Base-by-base conservation (phyloP, 2,329 filamentous ascomycete species). In the Colletotrichum orbiculare region DNA sequence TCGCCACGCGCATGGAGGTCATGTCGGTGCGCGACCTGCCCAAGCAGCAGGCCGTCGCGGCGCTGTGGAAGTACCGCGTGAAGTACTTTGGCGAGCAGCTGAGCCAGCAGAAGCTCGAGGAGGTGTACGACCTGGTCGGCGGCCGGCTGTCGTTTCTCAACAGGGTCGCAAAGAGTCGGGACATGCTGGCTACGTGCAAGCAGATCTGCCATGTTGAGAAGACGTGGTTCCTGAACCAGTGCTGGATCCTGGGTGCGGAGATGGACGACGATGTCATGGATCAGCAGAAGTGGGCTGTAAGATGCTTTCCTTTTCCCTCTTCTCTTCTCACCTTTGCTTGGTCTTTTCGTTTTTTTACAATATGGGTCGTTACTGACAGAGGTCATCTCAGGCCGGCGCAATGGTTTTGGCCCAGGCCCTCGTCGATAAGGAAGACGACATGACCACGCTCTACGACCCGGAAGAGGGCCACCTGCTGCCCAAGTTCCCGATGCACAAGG, bases 241-340 rank as follows among this genome's bases (percentile, higher is more conserved):
- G 90, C 78, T 91, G 89, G 84, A 91, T 92, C 64, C 83, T 93
- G 4, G 90, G 90, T 10, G 80, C 79, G 55, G 89, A 90, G 67
- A 91, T 92, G 90, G 96, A 98, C 71, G 96, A 98, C 77, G 96
- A 99, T 74, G 96, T 97, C 70, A 98, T 98, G 90, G 93, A 97
- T 73, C 92, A 97, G 77, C 94, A 98, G 75, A 97, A 98, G 77
- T 97, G 93, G 83, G 93, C 94, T 49, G 91, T 93, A 82, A 79
- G 89, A 86, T 38, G 43, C 7, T 12, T 45, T 42, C 2, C 45
- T 10, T 17, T 33, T 25, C 33, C 15, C 15, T 11, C 17, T 34
- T 15, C 13, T 38, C 11, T 33, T 8, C 33, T 41, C n/a, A 1
- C 15, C 43, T 25, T 25, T 54, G 0, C 15, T 33, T 45, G 53